These are phyloP conservation scores for Amaranthus tricolor DNA, from an alignment of 179 eudicot species.

Conservation along the genomic window DNA sequence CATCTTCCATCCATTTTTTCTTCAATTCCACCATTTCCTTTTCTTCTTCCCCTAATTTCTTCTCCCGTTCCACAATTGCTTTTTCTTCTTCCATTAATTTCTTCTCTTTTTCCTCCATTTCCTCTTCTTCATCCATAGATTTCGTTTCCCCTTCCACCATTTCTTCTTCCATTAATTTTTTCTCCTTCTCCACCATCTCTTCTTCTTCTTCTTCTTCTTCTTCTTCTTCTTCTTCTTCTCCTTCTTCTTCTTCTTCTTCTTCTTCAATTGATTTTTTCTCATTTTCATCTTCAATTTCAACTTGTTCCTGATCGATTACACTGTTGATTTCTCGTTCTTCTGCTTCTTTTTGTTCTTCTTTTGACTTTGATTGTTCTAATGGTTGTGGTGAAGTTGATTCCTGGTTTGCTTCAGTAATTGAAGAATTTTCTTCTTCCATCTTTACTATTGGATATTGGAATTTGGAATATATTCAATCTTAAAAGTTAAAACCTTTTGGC, in stretches of 20 bases:
- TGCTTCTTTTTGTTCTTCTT: not conserved
- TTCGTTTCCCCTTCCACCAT: not conserved
- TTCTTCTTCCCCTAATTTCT: not conserved
- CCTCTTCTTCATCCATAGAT: not conserved
- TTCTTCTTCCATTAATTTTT: not conserved
- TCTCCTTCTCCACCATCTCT: no score
- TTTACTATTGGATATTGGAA: no score
- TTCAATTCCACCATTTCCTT: not conserved
- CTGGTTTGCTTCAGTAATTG: not conserved
- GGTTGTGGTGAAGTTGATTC: not conserved
- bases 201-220: not conserved
- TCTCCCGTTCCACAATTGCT: not conserved
- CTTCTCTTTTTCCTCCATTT: not conserved
- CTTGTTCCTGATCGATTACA: not conserved
- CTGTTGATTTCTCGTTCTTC: not conserved
- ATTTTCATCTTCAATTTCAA: not conserved
- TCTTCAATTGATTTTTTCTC: not conserved
- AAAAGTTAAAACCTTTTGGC: no score
- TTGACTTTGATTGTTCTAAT: not conserved
- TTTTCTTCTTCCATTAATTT: slow-evolving; percentile 1
- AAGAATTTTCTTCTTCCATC: not conserved
- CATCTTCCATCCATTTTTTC: slow-evolving; percentile 16
- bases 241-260: slow-evolving; percentile 2
- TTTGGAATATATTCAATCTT: no score
- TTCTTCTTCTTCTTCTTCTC: not conserved